phyloP scores from a whole-genome alignment of 169 alveolate species.

The Plasmodium cynomolgi region DNA sequence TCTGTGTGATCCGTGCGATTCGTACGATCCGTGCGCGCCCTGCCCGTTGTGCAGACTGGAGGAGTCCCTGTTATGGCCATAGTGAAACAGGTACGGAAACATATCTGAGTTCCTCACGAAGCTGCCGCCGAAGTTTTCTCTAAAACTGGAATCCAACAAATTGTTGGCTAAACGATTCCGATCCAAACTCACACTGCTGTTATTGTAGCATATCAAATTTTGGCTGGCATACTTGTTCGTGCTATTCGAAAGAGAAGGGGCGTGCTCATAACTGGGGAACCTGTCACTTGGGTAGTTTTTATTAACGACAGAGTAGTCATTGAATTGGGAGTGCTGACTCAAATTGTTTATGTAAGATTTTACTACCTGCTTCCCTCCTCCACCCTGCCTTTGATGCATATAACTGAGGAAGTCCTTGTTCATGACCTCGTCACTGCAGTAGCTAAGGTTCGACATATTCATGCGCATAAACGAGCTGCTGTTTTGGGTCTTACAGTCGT shows the following conservation, averaged over 20 bases:
- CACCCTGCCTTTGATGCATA: neutral
- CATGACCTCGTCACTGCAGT: constrained; percentile 30
- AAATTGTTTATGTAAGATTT: constrained; percentile 24
- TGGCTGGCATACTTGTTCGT: neutral
- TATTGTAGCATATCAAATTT: neutral
- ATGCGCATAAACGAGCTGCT: neutral
- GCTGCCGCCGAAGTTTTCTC: neutral
- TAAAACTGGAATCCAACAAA: neutral
- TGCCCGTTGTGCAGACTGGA: neutral
- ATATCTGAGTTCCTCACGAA: neutral
- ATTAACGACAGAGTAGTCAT: neutral
- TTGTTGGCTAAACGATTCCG: neutral
- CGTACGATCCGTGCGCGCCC: neutral
- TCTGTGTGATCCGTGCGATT: neutral
- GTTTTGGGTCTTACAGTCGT: neutral
- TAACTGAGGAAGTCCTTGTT: constrained; percentile 12
- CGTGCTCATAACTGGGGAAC: neutral
- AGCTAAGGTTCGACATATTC: constrained; percentile 32
- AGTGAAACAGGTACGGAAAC: neutral
- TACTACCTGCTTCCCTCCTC: neutral
- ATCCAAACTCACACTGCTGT: neutral
- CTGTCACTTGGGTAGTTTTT: neutral
- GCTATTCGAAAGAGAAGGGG: neutral
- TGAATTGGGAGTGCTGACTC: constrained; percentile 42
- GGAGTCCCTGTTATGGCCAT: neutral